These are phyloP conservation scores for Favolaschia claudopus DNA, from an alignment of 768 basidiomycete species.

Conservation along the genomic window DNA sequence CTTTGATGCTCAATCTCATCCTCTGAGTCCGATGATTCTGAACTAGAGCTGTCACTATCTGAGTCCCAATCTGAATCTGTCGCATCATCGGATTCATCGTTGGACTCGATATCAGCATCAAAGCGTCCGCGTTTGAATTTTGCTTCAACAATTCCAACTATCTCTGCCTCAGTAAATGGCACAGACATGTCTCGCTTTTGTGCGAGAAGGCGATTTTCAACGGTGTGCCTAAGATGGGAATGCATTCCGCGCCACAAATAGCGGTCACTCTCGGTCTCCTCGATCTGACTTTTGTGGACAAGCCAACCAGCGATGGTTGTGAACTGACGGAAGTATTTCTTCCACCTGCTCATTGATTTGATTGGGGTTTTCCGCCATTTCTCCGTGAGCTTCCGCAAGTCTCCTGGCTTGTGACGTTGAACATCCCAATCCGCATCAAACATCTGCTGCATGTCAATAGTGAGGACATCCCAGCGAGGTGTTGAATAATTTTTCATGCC, in stretches of 20 bases:
- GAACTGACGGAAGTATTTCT: neutral
- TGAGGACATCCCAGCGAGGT: neutral
- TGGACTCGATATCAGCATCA: neutral
- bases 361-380: neutral
- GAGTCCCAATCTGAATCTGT: neutral
- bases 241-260: neutral
- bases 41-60: too few relatives aligned
- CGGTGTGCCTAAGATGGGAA: neutral
- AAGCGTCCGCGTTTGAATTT: neutral
- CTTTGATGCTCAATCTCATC: too few relatives aligned
- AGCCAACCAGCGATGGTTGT: neutral
- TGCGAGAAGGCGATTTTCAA: neutral
- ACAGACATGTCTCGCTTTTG: neutral
- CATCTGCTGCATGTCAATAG: neutral
- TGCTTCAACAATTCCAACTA: neutral
- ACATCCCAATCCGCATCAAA: neutral
- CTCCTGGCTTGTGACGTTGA: neutral
- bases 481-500: neutral
- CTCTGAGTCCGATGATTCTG: too few relatives aligned
- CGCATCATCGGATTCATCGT: neutral
- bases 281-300: neutral
- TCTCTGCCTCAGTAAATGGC: neutral
- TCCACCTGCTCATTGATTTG: neutral
- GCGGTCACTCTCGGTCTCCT: neutral
- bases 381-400: neutral